Conservation (phyloP, 352 stramenopile genomes). For the Aphanomyces euteiches region DNA sequence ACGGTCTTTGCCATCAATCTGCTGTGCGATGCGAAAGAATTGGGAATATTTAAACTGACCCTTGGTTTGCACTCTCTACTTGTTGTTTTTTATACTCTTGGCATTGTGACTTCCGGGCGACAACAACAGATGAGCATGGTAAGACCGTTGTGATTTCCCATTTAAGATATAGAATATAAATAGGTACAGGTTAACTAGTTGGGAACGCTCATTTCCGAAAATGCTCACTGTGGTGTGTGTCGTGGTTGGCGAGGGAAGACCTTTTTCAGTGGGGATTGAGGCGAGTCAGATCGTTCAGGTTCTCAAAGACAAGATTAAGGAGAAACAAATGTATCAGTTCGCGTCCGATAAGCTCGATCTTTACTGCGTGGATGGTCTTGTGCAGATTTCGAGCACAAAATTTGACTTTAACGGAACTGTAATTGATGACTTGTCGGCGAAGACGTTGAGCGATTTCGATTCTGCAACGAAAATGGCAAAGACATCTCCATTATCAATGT, state of each 20-base stretch:
- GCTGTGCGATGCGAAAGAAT: too few species aligned
- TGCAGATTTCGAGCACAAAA: not conserved
- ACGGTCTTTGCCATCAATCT: too few species aligned
- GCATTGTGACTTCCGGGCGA: too few species aligned
- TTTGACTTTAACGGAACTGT: not conserved
- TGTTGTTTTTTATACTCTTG: too few species aligned
- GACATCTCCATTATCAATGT: not conserved
- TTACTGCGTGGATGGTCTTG: not conserved
- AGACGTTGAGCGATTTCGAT: not conserved
- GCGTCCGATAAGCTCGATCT: not conserved
- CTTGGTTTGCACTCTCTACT: too few species aligned
- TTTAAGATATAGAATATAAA: too few species aligned
- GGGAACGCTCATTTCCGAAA: not conserved
- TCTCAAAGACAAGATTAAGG: slow-evolving; percentile 1
- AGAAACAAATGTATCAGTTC: not conserved
- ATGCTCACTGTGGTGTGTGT: not conserved
- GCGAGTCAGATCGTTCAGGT: not conserved
- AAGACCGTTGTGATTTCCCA: too few species aligned
- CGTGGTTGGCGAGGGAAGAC: not conserved
- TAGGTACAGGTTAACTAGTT: not conserved
- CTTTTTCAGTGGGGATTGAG: not conserved
- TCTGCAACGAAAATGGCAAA: not conserved
- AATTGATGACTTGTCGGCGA: not conserved
- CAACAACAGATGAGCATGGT: too few species aligned
- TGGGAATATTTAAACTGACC: too few species aligned